Conservation (phyloP, 768 basidiomycete genomes). For the Sistotremastrum suecicum region DNA sequence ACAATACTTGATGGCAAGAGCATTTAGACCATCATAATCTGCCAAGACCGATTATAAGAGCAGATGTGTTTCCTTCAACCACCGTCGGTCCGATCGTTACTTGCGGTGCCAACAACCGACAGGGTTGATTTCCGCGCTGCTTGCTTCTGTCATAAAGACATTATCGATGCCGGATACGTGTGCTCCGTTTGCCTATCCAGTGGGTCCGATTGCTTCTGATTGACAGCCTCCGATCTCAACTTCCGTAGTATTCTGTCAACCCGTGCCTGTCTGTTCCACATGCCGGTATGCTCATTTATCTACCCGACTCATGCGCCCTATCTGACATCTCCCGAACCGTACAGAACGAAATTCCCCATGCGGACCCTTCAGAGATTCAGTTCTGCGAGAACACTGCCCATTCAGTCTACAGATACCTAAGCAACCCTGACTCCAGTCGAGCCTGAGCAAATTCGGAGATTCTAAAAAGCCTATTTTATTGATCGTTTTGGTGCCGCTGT, state of each 20-base stretch:
- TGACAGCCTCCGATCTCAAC: not conserved
- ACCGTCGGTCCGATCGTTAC: constrained; percentile 53
- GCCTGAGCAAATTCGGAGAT: no score
- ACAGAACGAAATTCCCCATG: constrained; percentile 88
- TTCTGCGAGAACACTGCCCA: constrained; percentile 30
- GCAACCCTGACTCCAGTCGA: no score
- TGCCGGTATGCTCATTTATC: constrained; percentile 54
- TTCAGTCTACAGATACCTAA: no score
- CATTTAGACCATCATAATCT: constrained; percentile 5
- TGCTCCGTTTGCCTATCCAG: constrained; percentile 98
- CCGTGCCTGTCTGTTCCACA: constrained; percentile 85
- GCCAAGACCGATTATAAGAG: not conserved
- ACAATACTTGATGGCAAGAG: constrained; percentile 72
- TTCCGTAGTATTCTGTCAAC: constrained; percentile 76
- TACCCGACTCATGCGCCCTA: constrained; percentile 1
- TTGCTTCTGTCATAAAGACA: constrained; percentile 97
- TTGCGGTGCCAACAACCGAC: constrained; percentile 86
- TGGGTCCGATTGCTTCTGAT: constrained; percentile 24
- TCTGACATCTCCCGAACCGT: constrained; percentile 2
- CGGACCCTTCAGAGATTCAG: constrained; percentile 79
- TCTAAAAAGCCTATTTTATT: no score
- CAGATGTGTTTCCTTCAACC: constrained; percentile 80
- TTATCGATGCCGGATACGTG: constrained; percentile 92
- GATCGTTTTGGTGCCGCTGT: no score
- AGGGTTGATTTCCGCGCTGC: constrained; percentile 94